Base-by-base conservation (phyloP, 2,329 filamentous ascomycete species). In the Hymenoscyphus albidus region DNA sequence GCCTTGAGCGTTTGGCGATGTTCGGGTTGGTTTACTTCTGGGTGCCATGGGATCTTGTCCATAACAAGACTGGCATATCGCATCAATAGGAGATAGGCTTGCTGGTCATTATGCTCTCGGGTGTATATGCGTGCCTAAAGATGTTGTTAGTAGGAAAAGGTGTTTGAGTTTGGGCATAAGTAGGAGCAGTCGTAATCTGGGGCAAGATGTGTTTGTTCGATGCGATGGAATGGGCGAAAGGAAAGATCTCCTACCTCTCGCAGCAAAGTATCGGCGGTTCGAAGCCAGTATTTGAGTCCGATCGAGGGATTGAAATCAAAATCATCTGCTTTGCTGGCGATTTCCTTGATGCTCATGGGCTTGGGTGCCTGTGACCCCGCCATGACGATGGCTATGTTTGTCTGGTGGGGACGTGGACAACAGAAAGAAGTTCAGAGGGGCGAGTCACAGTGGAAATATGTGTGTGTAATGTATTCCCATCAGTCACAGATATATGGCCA, bases 11-110 rank as follows among this genome's bases (percentile, higher is more conserved):
- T 80, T 62, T 78, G 77, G 63, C n/a, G n/a, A 18, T 22, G 5
- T 48, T 22, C 44, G n/a, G 7, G 44, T 48, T 18, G 57, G 86
- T 85, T 89, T 58, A 86, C 86, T 63, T 95, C 87, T 1, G 94
- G 93, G 71, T 98, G 95, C 1, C 80, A 83, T 0, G 85, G 83
- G 9, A 99, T 81, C 62, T 89, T 84, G 6, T 92, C 85, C 35
- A 97, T 80, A 31, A 97, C 85, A n/a, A 99, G 86, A 62, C 89
- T 84, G 10, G 92, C 92, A 78, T 96, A 93, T 70, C 95, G 88
- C 75, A 95, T 92, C n/a, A 96, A 85, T 65, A 98, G 87, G 62
- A 97, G 84, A 76, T 96, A 99, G 4, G 94, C 91, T 74, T 95
- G 90, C 71, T 93, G 87, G 69, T 92, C 87, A 77, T 97, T 93